Evolutionary conservation across 345 rosid genomes (phyloP).

Genomic region (Pistacia integerrima): DNA sequence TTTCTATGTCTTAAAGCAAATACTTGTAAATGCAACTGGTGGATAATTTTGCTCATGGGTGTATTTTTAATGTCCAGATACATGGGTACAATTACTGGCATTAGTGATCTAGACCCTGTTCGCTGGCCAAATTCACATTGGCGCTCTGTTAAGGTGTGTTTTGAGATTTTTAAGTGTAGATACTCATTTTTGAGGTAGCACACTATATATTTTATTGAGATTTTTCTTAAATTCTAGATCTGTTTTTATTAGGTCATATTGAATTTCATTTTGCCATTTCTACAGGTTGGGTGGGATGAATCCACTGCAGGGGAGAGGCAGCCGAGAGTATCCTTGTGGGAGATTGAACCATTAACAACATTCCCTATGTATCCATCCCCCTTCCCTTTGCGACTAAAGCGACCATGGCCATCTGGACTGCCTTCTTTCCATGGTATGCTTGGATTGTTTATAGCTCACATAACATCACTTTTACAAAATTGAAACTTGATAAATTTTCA

Average conservation of each 20-base stretch:
- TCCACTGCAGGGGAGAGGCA: conserved; percentile 59
- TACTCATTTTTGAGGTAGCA: conserved; percentile 2
- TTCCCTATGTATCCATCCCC: conserved; percentile 55
- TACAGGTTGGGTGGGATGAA: conserved; percentile 62
- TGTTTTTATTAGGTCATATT: background rate
- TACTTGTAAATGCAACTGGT: background rate
- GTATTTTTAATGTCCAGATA: conserved; percentile 38
- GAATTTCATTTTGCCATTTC: background rate
- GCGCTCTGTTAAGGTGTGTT: conserved; percentile 64
- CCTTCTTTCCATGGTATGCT: conserved; percentile 44
- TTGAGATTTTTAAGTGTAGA: background rate
- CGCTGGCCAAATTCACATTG: conserved; percentile 81
- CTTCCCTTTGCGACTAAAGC: conserved; percentile 47
- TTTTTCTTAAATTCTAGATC: background rate
- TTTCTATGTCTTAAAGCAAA: background rate
- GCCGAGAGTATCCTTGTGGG: conserved; percentile 61
- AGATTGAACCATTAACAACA: conserved; percentile 53
- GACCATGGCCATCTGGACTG: conserved; percentile 50
- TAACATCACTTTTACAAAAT: background rate
- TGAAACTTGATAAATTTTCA: background rate
- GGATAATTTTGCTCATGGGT: conserved; percentile 3
- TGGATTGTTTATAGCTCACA: background rate
- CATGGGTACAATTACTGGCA: conserved; percentile 81
- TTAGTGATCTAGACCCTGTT: conserved; percentile 63
- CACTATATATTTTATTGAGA: background rate